Conservation (phyloP, 257 asterid genomes). For the Verbena officinalis region DNA sequence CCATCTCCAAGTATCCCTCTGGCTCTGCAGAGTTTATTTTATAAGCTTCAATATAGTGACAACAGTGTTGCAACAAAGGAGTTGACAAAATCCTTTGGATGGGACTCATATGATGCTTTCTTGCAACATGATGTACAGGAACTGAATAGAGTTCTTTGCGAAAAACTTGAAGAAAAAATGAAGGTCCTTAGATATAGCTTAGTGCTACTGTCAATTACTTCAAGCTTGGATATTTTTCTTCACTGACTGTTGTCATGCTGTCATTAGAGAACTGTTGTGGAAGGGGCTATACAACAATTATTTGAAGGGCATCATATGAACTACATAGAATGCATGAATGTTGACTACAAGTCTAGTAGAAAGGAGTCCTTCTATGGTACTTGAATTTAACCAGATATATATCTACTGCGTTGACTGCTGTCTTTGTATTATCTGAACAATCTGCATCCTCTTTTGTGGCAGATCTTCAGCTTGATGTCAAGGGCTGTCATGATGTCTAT, state of each 20-base stretch:
- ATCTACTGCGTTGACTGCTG: neutral
- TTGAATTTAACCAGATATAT: constrained; percentile 5
- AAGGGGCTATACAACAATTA: constrained; percentile 47
- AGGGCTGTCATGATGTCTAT: constrained; percentile 56
- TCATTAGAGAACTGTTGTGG: constrained; percentile 48
- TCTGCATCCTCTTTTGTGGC: constrained; percentile 21
- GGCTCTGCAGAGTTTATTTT: constrained; percentile 60
- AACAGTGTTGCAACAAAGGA: constrained; percentile 48
- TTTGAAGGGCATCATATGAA: constrained; percentile 55
- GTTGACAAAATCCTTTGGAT: constrained; percentile 60
- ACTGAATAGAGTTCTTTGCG: constrained; percentile 51
- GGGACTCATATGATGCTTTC: constrained; percentile 57
- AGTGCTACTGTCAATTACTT: constrained; percentile 22
- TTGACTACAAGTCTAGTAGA: constrained; percentile 47
- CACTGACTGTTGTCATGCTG: constrained; percentile 34
- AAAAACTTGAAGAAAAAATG: constrained; percentile 62
- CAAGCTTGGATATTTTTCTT: constrained; percentile 27
- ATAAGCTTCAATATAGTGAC: constrained; percentile 51
- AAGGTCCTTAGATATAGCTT: constrained; percentile 36
- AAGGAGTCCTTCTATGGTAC: constrained; percentile 55
- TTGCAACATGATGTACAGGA: constrained; percentile 60
- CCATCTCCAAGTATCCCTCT: constrained; percentile 53
- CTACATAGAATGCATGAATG: constrained; percentile 49
- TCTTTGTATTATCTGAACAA: constrained; percentile 7
- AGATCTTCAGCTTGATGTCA: constrained; percentile 63